Evolutionary conservation across 2,329 filamentous ascomycete genomes (phyloP).

Genomic region (Neonectria magnoliae): DNA sequence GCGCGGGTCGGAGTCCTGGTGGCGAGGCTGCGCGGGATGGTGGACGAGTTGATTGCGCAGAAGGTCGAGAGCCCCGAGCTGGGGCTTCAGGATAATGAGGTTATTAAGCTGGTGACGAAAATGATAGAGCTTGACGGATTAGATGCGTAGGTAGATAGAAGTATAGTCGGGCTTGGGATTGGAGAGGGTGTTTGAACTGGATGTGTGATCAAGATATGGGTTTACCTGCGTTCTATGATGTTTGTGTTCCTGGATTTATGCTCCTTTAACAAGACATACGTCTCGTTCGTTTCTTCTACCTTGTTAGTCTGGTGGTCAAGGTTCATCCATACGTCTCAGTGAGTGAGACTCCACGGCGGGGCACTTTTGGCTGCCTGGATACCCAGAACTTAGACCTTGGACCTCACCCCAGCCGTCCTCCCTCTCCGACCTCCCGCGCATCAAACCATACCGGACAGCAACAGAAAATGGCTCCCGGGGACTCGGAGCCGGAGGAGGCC

Average conservation of each 20-base stretch:
- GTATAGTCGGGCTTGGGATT: not conserved
- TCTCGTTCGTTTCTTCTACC: not conserved
- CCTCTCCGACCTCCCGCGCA: not conserved
- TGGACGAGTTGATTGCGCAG: constrained; percentile 83
- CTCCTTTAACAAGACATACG: not conserved
- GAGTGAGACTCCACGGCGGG: constrained; percentile 28
- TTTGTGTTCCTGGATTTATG: not conserved
- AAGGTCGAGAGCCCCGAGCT: constrained; percentile 80
- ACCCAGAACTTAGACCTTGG: not conserved
- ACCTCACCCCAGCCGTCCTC: not conserved
- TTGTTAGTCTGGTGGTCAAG: constrained; percentile 4
- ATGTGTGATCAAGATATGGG: not conserved
- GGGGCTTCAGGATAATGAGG: constrained; percentile 67
- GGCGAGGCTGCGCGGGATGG: constrained; percentile 81
- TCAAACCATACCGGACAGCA: not conserved
- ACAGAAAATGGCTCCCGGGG: constrained; percentile 37
- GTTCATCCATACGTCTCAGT: not conserved
- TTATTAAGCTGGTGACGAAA: constrained; percentile 80
- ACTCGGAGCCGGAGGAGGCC: constrained; percentile 51
- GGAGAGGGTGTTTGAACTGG: not conserved
- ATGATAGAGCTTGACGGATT: constrained; percentile 91
- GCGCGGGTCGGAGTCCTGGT: constrained; percentile 93
- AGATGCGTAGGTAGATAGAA: constrained; percentile 65
- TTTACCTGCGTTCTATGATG: not conserved
- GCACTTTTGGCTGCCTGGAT: constrained; percentile 23